Conservation (phyloP, 2,329 filamentous ascomycete species). For the Sporothrix curviconia region DNA sequence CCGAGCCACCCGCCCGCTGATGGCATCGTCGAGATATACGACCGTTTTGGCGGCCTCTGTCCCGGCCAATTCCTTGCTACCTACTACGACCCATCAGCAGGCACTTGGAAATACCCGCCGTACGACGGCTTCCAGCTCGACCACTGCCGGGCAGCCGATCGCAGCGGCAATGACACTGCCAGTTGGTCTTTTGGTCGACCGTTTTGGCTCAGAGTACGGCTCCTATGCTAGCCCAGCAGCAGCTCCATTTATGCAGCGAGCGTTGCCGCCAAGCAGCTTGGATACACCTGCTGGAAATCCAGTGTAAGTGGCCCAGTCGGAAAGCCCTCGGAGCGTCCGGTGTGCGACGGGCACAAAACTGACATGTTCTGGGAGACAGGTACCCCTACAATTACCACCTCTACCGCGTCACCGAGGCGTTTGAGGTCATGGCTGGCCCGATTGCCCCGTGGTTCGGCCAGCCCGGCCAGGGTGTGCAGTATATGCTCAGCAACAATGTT, state of each 20-base stretch:
- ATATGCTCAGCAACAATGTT: conserved; percentile 25
- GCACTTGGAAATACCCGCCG: conserved; percentile 33
- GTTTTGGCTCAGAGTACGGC: conserved; percentile 42
- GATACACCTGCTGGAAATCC: conserved; percentile 27
- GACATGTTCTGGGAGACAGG: conserved; percentile 9
- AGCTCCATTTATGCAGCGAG: conserved; percentile 40
- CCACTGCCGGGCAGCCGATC: conserved; percentile 30
- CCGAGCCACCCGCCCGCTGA: conserved; percentile 29
- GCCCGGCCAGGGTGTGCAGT: conserved; percentile 39
- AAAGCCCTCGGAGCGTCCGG: not conserved
- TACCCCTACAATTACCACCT: conserved; percentile 45
- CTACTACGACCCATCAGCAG: conserved; percentile 26
- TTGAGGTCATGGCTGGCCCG: conserved; percentile 37
- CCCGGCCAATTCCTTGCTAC: conserved; percentile 34
- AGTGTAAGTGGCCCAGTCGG: conserved; percentile 16
- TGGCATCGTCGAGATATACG: conserved; percentile 25
- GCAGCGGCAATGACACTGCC: conserved; percentile 34
- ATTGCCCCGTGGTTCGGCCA: conserved; percentile 46
- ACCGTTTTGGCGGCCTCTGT: conserved; percentile 34
- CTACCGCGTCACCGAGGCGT: conserved; percentile 36
- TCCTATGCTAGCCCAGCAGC: conserved; percentile 36
- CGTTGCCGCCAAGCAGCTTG: conserved; percentile 41
- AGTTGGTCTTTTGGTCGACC: conserved; percentile 38
- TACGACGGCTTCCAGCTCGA: conserved; percentile 37
- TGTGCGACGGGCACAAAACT: not conserved